Evolutionary conservation across 2,329 filamentous ascomycete species (phyloP), one percentile per base, ranked within the genome.

Genomic region (Claviceps sp.): DNA sequence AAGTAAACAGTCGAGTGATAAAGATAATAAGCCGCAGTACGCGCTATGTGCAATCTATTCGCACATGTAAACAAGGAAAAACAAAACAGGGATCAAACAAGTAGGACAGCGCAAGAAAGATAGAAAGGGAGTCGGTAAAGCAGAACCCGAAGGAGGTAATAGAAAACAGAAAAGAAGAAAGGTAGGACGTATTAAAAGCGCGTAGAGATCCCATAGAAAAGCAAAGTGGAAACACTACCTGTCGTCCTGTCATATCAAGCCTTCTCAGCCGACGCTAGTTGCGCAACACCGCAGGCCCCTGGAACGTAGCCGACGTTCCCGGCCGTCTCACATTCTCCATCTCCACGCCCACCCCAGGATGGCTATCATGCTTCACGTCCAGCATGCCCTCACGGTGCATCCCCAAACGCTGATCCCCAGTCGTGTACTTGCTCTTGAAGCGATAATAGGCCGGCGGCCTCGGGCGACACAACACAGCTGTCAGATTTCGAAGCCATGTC

Each of bases 371-470:
- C 9, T 4, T 34, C 30, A 34, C 30, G 11, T 34, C 30, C 30
- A 34, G 30, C 30, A 34, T 34, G 9, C 9, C 30, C 3, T 34
- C 30, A 34, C 30, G 30, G 30, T 62, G 63, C 24, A 75, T 72
- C 5, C 84, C 86, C 55, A 96, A 81, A 26, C 93, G 80, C 69
- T 95, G 87, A 65, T 97, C 93, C 6, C 93, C 93, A 55, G 83
- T 76, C 56, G 81, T 72, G 60, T 93, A 91, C 51, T 72, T 71
- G 44, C 72, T 72, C 71, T 95, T 96, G 74, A 97, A 95, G 55
- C 80, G 79, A 63, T 96, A 81, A 66, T 96, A 97, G 0, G 86
- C 91, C 7, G 91, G 90, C 20, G 88, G 83, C 20, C 90, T 79
- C 13, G 93, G 90, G 48, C 91, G 82, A 59, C 83, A 84, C 48